phyloP scores from a whole-genome alignment of 352 stramenopile species.

The Halophytophthora polymorphica region DNA sequence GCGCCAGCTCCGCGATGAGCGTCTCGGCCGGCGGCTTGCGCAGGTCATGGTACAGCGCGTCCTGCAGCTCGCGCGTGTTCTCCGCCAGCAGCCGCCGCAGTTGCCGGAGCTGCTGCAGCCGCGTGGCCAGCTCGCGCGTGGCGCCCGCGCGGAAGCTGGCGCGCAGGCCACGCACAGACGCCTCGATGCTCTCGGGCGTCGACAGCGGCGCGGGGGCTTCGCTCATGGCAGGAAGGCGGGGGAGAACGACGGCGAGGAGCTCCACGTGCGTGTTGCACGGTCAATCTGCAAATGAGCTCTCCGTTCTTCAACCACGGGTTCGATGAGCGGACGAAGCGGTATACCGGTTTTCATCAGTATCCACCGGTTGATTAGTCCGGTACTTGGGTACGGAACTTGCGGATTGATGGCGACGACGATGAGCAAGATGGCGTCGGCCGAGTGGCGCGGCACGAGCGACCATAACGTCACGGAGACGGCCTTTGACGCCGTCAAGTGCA shows the following conservation, averaged over 20 bases:
- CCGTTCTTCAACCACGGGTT: constrained; percentile 2
- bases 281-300: too few relatives aligned
- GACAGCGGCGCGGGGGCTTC: too few relatives aligned
- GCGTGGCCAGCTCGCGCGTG: constrained; percentile 42
- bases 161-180: constrained; percentile 49
- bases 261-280: too few relatives aligned
- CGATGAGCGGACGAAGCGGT: too few relatives aligned
- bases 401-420: background rate
- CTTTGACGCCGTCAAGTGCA: constrained; percentile 72
- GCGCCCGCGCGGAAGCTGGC: constrained; percentile 40
- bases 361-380: background rate
- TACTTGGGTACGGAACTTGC: background rate
- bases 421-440: too few relatives aligned
- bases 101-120: constrained; percentile 39
- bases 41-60: constrained; percentile 60
- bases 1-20: constrained; percentile 48
- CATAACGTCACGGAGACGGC: constrained; percentile 80
- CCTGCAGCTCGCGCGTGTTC: constrained; percentile 37
- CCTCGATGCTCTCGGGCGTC: constrained; percentile 27
- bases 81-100: constrained; percentile 50
- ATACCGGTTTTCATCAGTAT: too few relatives aligned
- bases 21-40: constrained; percentile 67
- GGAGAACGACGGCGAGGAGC: too few relatives aligned
- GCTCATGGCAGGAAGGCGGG: too few relatives aligned
- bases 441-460: constrained; percentile 54